Percentiles rank a stretch among this genome's conserved stretches.
These are phyloP conservation scores for Dittrichia graveolens DNA, from an alignment of 129 eudicot genomes.

Conservation along the genomic window DNA sequence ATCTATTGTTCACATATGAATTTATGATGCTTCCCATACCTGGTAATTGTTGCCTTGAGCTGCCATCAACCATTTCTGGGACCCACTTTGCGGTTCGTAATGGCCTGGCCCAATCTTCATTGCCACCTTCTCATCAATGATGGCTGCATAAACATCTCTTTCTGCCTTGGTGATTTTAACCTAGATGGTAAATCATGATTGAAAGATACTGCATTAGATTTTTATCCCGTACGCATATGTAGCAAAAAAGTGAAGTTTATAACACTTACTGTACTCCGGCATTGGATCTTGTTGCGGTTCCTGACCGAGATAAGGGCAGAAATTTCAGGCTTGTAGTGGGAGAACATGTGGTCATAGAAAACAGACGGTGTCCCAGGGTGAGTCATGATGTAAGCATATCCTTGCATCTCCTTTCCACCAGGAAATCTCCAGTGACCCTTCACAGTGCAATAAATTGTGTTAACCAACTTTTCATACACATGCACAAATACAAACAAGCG, in stretches of 20 bases:
- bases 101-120: slow-evolving; percentile 95
- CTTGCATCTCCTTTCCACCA: slow-evolving; percentile 99
- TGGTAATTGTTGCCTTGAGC: slow-evolving; percentile 74
- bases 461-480: neutral
- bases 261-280: slow-evolving; percentile 88
- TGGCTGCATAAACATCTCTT: slow-evolving; percentile 91
- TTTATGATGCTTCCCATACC: slow-evolving; percentile 85
- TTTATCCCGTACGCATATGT: neutral
- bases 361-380: slow-evolving; percentile 98
- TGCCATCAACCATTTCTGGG: slow-evolving; percentile 67
- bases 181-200: slow-evolving; percentile 38
- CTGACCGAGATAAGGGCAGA: slow-evolving; percentile 68
- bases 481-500: neutral
- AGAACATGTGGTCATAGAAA: slow-evolving; percentile 87
- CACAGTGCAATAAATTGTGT: neutral
- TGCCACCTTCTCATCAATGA: slow-evolving; percentile 78
- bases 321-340: slow-evolving; percentile 59
- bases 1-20: neutral
- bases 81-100: slow-evolving; percentile 74
- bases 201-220: neutral
- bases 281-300: slow-evolving; percentile 70
- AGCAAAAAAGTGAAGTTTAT: neutral
- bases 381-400: slow-evolving; percentile 94
- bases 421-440: slow-evolving; percentile 99
- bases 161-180: slow-evolving; percentile 70